These are phyloP conservation scores for Collybia sordida DNA, from an alignment of 768 basidiomycete genomes.

Conservation along the genomic window DNA sequence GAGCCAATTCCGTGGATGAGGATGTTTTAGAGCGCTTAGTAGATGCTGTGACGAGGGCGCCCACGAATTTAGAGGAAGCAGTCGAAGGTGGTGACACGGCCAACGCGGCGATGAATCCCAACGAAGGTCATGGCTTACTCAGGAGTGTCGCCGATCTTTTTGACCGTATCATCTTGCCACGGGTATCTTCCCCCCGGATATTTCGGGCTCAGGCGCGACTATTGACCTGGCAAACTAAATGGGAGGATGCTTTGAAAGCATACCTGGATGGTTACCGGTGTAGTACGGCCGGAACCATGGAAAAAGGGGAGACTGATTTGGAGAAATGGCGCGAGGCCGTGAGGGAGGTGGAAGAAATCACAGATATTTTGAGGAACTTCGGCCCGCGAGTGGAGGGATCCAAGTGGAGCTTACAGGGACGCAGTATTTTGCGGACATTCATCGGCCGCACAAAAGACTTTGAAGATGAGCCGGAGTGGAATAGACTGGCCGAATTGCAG, in stretches of 20 bases:
- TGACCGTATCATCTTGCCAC: constrained; percentile 76
- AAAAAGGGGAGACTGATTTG: constrained; percentile 67
- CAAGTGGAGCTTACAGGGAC: constrained; percentile 85
- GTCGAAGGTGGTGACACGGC: constrained; percentile 14
- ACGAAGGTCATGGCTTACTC: constrained; percentile 66
- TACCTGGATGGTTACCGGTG: constrained; percentile 85
- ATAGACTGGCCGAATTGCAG: constrained; percentile 59
- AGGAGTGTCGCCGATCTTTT: constrained; percentile 73
- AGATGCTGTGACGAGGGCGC: constrained; percentile 71
- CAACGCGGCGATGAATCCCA: constrained; percentile 36
- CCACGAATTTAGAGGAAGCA: constrained; percentile 37
- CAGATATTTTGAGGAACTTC: constrained; percentile 80
- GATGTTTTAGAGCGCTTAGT: constrained; percentile 91
- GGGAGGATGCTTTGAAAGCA: constrained; percentile 79
- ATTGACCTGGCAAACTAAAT: constrained; percentile 67
- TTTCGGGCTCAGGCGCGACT: constrained; percentile 86
- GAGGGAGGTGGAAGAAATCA: constrained; percentile 77
- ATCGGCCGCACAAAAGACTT: constrained; percentile 85
- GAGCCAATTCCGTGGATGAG: constrained; percentile 68
- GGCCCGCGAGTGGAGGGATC: constrained; percentile 61
- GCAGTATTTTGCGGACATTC: constrained; percentile 87
- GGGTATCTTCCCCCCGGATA: constrained; percentile 74
- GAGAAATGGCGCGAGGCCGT: constrained; percentile 75
- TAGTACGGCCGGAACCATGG: constrained; percentile 57
- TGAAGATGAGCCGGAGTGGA: constrained; percentile 88